Evolutionary conservation across 495 filamentous ascomycete species (phyloP), one percentile per base, ranked within the genome.

Genomic region (Neurospora tetraspora): DNA sequence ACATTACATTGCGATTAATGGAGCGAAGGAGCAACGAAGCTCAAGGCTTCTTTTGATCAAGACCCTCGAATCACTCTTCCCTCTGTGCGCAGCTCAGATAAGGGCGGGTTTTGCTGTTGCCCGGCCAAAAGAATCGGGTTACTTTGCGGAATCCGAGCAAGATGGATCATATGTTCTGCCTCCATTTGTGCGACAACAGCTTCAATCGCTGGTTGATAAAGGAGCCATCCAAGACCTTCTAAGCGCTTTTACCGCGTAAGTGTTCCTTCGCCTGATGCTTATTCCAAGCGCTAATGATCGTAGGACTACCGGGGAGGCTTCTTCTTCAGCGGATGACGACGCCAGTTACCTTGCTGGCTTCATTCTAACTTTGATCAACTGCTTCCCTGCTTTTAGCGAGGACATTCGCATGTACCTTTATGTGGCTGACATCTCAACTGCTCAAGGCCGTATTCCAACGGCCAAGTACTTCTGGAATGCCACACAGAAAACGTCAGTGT

Each of bases 401-500:
- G 96, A 98, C 70, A 96, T 98, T 70, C 91, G 94, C 1, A 97
- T 98, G 93, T 96, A 96, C 86, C 83, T 99, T 5, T 98, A 94
- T 75, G 83, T 94, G 16, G 91, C 93, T 0, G 94, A 94, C 39
- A 90, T 92, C 12, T 83, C 86, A 4, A 86, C 85, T 23, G 82
- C 75, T 20, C 77, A 79, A 38, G 77, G 80, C 10, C 79, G 78
- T 16, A 78, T 91, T 18, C 91, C 96, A 0, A 90, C 93, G 7
- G 89, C 96, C 70, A 92, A 92, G 77, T 98, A 92, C 78, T 94
- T 98, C 78, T 99, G 96, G 93, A 85, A 91, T 69, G 91, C 92
- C 20, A 88, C 91, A 61, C 88, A 84, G 69, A 84, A 84, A 59
- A 95, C 92, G 23, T 81, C 80, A 2, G 81, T 94, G 34, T 98